These are phyloP conservation scores for Leccinum solheimii DNA, from an alignment of 1,284 basidiomycete genomes.

Conservation along the genomic window DNA sequence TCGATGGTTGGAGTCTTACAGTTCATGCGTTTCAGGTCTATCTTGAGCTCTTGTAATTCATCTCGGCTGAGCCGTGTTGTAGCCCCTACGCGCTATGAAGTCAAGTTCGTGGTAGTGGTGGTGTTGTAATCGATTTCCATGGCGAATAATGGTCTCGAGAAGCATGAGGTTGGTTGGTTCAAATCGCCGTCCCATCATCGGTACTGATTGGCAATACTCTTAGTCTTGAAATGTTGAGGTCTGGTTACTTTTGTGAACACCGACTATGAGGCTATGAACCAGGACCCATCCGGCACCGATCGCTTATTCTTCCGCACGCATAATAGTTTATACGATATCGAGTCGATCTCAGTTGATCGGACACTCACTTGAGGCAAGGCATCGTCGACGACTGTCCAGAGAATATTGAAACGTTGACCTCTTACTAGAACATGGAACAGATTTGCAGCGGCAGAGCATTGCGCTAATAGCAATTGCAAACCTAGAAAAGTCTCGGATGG, in stretches of 20 bases:
- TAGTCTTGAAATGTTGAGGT: neutral
- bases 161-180: neutral
- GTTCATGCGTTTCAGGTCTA: slow-evolving; percentile 5
- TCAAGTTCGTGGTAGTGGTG: neutral
- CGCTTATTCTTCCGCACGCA: neutral
- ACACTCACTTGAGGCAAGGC: neutral
- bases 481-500: neutral
- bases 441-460: neutral
- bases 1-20: neutral
- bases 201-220: neutral
- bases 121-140: neutral
- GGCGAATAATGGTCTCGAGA: neutral
- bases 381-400: neutral
- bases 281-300: neutral
- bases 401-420: slow-evolving; percentile 2
- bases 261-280: neutral
- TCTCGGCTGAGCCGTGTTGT: neutral
- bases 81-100: neutral
- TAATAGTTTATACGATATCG: neutral
- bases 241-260: slow-evolving; percentile 4
- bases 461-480: neutral
- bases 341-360: slow-evolving; percentile 9
- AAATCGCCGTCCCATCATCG: neutral
- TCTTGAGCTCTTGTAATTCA: neutral
- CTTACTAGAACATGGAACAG: neutral